phyloP scores from a whole-genome alignment of 331 rosid genomes.

The Spiraea crenata region DNA sequence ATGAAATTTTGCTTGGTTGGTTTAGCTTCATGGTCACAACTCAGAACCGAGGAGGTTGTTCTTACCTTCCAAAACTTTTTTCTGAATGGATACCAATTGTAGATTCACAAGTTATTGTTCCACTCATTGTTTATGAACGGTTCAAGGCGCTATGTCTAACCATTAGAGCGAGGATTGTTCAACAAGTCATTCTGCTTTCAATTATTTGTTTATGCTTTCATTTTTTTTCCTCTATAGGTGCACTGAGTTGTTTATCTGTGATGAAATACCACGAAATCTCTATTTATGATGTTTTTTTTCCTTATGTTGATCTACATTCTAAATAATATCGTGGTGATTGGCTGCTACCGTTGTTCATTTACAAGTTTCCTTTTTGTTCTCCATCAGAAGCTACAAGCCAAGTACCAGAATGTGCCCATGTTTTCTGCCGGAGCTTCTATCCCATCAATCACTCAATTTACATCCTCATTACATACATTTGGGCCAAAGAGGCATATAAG shows the following conservation, averaged over 20 bases:
- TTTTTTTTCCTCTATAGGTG: no score
- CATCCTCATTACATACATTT: conserved; percentile 33
- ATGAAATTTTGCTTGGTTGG: not conserved
- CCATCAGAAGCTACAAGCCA: conserved; percentile 52
- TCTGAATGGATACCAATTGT: not conserved
- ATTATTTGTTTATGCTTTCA: no score
- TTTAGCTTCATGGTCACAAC: conserved; percentile 1
- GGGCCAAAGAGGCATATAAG: conserved; percentile 41
- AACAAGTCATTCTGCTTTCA: not conserved
- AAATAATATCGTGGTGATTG: conserved; percentile 6
- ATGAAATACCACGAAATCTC: not conserved
- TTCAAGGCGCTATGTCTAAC: conserved; percentile 1
- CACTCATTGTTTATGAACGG: not conserved
- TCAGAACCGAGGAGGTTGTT: not conserved
- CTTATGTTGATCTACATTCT: not conserved
- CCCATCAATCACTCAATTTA: conserved; percentile 36
- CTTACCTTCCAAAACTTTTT: not conserved
- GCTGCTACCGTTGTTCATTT: conserved; percentile 24
- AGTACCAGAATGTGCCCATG: conserved; percentile 49
- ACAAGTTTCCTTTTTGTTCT: conserved; percentile 24
- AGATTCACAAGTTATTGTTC: no score
- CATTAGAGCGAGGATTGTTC: not conserved
- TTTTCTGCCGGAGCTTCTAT: conserved; percentile 50
- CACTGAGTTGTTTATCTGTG: not conserved
- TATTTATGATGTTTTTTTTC: not conserved